Evolutionary conservation across 2,329 filamentous ascomycete species (phyloP).

Genomic region (Aspergillus hiratsukae): DNA sequence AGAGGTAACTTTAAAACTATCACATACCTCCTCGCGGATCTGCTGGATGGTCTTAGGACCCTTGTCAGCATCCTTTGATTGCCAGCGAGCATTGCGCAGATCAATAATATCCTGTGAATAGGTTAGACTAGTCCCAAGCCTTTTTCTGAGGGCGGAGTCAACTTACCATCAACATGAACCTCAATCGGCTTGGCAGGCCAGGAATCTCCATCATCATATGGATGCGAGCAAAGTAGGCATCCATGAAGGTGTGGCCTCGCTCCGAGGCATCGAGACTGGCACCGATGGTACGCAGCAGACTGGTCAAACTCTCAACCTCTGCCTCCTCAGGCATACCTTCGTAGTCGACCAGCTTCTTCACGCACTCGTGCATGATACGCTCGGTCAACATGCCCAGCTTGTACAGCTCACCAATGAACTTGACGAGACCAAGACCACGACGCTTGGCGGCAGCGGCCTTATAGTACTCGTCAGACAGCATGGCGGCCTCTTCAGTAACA

Average conservation of each 20-base stretch:
- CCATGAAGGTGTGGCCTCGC: constrained; percentile 81
- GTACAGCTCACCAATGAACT: constrained; percentile 99
- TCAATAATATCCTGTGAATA: constrained; percentile 68
- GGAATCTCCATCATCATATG: constrained; percentile 73
- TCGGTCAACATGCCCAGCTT: constrained; percentile 98
- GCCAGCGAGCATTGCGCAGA: constrained; percentile 71
- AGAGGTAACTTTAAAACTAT: constrained; percentile 4
- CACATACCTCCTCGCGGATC: constrained; percentile 71
- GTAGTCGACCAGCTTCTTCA: constrained; percentile 94
- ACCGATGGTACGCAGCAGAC: constrained; percentile 88
- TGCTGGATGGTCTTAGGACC: constrained; percentile 95
- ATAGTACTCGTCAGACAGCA: constrained; percentile 97
- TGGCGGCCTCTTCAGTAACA: constrained; percentile 64
- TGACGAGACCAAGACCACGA: constrained; percentile 92
- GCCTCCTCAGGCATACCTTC: constrained; percentile 90
- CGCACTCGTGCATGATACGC: constrained; percentile 99
- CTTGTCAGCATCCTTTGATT: constrained; percentile 84
- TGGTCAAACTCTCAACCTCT: constrained; percentile 91
- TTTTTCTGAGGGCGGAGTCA: not conserved
- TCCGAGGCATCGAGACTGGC: constrained; percentile 76
- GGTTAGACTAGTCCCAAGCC: constrained; percentile 6
- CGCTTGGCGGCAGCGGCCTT: constrained; percentile 88
- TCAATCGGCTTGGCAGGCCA: constrained; percentile 78
- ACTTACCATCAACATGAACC: constrained; percentile 84
- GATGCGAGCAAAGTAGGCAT: constrained; percentile 89